Conservation (phyloP, 768 basidiomycete species). For the Pulveroboletus ravenelii region DNA sequence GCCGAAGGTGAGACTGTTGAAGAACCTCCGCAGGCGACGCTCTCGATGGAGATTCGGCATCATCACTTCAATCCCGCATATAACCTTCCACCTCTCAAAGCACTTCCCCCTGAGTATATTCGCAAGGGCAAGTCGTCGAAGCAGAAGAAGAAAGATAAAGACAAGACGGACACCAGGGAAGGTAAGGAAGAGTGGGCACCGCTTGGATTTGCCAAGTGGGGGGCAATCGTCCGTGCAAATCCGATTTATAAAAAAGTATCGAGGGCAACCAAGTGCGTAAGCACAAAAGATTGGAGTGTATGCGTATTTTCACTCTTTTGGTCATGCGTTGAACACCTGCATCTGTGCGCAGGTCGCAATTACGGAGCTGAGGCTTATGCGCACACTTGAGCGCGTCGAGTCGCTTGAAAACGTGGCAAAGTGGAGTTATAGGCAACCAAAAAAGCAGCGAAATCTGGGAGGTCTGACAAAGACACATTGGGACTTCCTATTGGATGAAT, state of each 20-base stretch:
- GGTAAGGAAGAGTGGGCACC: conserved; percentile 61
- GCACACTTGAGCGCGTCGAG: conserved; percentile 83
- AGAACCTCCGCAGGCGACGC: conserved; percentile 11
- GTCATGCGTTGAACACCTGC: not conserved
- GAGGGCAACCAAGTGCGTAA: conserved; percentile 72
- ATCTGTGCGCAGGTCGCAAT: conserved; percentile 58
- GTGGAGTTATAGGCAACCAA: conserved; percentile 95
- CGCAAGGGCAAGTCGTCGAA: conserved; percentile 46
- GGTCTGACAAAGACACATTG: conserved; percentile 80
- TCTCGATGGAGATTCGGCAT: conserved; percentile 20
- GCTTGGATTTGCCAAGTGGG: conserved; percentile 67
- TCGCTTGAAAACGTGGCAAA: conserved; percentile 68
- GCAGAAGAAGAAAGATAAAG: conserved; percentile 50
- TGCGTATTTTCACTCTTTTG: conserved; percentile 28
- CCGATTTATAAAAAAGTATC: conserved; percentile 68
- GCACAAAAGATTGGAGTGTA: conserved; percentile 79
- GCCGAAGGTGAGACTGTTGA: conserved; percentile 25
- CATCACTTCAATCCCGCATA: conserved; percentile 45
- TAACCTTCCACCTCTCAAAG: conserved; percentile 50
- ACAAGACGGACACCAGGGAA: conserved; percentile 46
- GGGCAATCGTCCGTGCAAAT: conserved; percentile 69
- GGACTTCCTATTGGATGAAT: conserved; percentile 96
- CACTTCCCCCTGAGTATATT: conserved; percentile 51
- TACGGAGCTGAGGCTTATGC: conserved; percentile 69
- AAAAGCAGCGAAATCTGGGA: conserved; percentile 82